A percentile compares a stretch with the other conserved stretches of the same genome.
phyloP scores from a whole-genome alignment of 306 rosid genomes.

The Quercus alba region DNA sequence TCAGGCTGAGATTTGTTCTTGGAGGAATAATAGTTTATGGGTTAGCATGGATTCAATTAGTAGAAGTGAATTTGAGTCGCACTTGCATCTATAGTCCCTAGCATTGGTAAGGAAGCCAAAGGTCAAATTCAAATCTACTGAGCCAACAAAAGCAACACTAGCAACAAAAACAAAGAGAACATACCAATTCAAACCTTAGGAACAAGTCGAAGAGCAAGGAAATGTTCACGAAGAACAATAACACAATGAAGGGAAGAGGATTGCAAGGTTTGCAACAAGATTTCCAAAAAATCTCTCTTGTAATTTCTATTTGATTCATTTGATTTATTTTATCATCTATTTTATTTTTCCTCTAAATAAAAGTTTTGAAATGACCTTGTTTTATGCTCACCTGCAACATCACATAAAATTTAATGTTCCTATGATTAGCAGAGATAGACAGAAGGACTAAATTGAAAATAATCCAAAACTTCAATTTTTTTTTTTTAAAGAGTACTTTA shows the following conservation, averaged over 20 bases:
- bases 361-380: neutral
- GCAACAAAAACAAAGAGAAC: too few species aligned
- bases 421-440: neutral
- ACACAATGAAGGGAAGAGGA: neutral
- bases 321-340: neutral
- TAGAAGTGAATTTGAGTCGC: neutral
- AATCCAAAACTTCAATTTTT: neutral
- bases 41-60: too few species aligned
- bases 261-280: neutral
- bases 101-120: neutral
- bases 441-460: neutral
- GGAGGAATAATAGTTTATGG: too few species aligned
- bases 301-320: neutral
- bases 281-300: neutral
- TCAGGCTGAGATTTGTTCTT: too few species aligned
- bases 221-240: neutral
- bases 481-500: too few species aligned
- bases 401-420: neutral
- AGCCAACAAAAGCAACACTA: neutral
- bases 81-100: neutral
- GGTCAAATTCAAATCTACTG: neutral
- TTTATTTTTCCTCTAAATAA: neutral
- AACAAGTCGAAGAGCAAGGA: neutral
- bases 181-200: neutral
- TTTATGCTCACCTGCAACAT: neutral